A percentile compares a stretch with the other conserved stretches of the same genome.
phyloP scores from a whole-genome alignment of 129 eudicot species.

The Cynara cardunculus region DNA sequence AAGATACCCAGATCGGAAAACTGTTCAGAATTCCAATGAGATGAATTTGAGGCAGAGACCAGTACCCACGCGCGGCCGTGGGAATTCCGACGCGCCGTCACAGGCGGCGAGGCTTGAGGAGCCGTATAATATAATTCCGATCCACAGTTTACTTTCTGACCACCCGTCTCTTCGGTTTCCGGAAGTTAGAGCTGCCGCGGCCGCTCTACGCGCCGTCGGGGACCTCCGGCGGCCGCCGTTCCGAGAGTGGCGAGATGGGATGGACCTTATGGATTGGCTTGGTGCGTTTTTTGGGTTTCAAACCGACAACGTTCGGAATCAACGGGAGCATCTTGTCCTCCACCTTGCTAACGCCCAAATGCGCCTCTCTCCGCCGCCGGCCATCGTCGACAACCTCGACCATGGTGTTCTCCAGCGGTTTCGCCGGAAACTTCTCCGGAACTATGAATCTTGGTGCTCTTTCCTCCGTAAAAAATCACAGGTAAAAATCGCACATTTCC shows the following conservation, averaged over 20 bases:
- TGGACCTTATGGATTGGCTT: conserved; percentile 88
- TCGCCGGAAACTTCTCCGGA: conserved; percentile 61
- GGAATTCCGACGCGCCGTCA: conserved; percentile 39
- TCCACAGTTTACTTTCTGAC: conserved; percentile 59
- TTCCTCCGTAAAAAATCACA: conserved; percentile 48
- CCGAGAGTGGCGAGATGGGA: conserved; percentile 43
- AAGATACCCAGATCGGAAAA: conserved; percentile 6
- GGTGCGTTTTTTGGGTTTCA: conserved; percentile 94
- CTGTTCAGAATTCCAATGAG: conserved; percentile 21
- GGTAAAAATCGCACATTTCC: conserved; percentile 43
- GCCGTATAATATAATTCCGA: conserved; percentile 68
- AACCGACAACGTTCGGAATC: conserved; percentile 74
- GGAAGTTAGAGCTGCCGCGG: conserved; percentile 83
- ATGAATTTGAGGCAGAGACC: conserved; percentile 72
- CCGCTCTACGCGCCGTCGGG: conserved; percentile 61
- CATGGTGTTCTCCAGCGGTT: conserved; percentile 58
- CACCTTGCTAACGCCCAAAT: conserved; percentile 87
- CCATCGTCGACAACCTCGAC: conserved; percentile 56
- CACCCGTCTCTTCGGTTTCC: conserved; percentile 80
- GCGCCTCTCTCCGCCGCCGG: conserved; percentile 77
- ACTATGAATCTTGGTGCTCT: conserved; percentile 80
- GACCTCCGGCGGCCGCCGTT: conserved; percentile 87
- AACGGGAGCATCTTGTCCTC: conserved; percentile 84
- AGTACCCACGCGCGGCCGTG: conserved; percentile 66
- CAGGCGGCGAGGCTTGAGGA: conserved; percentile 20